Conservation (phyloP, 2,329 filamentous ascomycete species). For the Aspergillus fijiensis region DNA sequence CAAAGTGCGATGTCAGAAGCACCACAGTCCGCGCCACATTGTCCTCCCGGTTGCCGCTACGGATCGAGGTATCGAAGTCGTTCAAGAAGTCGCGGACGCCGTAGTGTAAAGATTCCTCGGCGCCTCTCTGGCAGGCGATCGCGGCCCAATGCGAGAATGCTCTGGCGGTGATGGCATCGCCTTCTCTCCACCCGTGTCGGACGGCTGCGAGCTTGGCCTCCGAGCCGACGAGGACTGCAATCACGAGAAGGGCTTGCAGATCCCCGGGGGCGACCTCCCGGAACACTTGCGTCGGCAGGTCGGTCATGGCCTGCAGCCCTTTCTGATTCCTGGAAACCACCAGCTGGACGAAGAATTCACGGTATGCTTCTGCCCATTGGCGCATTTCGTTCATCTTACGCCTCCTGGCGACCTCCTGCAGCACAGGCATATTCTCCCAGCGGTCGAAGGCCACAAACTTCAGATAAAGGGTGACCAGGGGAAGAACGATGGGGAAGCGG, state of each 20-base stretch:
- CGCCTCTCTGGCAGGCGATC: slow-evolving; percentile 19
- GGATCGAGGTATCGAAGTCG: slow-evolving; percentile 21
- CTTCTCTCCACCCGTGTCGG: slow-evolving; percentile 21
- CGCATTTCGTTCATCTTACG: slow-evolving; percentile 22
- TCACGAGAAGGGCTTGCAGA: slow-evolving; percentile 13
- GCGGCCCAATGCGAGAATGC: slow-evolving; percentile 19
- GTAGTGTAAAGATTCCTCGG: slow-evolving; percentile 20
- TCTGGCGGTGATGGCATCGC: slow-evolving; percentile 18
- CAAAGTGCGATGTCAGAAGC: slow-evolving; percentile 17
- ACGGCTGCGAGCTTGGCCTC: slow-evolving; percentile 17
- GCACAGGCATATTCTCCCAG: slow-evolving; percentile 21
- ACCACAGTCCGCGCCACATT: slow-evolving; percentile 17
- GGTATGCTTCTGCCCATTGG: slow-evolving; percentile 19
- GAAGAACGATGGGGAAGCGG: slow-evolving; percentile 16
- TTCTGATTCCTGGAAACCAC: slow-evolving; percentile 19
- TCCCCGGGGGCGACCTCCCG: slow-evolving; percentile 14
- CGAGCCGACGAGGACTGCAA: slow-evolving; percentile 13
- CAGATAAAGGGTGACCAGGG: slow-evolving; percentile 21
- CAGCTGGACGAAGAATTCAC: slow-evolving; percentile 13
- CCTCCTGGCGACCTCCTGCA: slow-evolving; percentile 24
- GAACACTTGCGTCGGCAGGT: neutral
- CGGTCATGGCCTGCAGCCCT: slow-evolving; percentile 10
- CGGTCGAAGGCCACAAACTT: slow-evolving; percentile 21
- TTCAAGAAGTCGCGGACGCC: slow-evolving; percentile 22
- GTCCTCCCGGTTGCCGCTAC: slow-evolving; percentile 18